Percentiles rank a stretch among this genome's conserved stretches.
phyloP scores from a whole-genome alignment of 345 rosid genomes.

The Sonneratia caseolaris region DNA sequence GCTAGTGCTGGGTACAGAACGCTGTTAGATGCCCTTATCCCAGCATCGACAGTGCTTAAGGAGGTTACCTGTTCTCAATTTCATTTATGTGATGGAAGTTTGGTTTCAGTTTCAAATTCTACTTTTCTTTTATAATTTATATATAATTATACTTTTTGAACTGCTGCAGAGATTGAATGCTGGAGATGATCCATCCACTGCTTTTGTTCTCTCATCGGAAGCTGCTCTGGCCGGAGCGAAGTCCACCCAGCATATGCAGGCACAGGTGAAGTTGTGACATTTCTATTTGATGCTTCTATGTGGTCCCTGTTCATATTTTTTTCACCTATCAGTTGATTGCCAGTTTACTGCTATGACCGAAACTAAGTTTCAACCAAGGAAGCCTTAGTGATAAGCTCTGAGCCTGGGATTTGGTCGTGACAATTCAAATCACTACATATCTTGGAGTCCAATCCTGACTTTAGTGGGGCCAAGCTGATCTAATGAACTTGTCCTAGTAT shows the following conservation, averaged over 20 bases:
- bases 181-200: conserved; percentile 59
- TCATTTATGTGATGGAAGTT: neutral
- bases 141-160: conserved; percentile 3
- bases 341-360: neutral
- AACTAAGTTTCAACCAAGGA: neutral
- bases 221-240: conserved; percentile 84
- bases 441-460: neutral
- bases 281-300: neutral
- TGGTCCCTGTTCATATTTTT: neutral
- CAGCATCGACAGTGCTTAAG: conserved; percentile 66
- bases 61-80: conserved; percentile 35
- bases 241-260: conserved; percentile 76
- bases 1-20: conserved; percentile 90
- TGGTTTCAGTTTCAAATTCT: neutral
- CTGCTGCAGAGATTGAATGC: conserved; percentile 55
- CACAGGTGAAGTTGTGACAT: conserved; percentile 51
- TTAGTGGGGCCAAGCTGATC: neutral
- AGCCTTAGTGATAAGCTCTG: neutral
- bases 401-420: neutral
- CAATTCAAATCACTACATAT: neutral
- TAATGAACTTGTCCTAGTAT: neutral
- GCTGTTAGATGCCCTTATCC: conserved; percentile 87
- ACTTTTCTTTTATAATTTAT: neutral
- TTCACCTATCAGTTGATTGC: neutral
- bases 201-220: conserved; percentile 66